These are phyloP conservation scores for Trametes polyzona DNA, from an alignment of 1,284 basidiomycete species.

Conservation along the genomic window DNA sequence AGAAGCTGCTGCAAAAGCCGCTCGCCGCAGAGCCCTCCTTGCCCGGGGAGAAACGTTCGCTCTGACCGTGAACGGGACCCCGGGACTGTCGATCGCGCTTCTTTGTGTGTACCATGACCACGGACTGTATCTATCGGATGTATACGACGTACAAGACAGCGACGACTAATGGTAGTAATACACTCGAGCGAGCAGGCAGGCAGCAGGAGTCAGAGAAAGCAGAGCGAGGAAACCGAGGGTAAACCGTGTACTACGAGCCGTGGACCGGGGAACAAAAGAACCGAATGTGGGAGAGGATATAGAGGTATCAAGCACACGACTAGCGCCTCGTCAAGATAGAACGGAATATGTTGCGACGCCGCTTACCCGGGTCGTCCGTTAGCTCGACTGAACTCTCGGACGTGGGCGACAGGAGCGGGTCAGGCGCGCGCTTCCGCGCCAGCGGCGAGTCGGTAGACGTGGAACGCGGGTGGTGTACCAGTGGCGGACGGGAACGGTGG, in stretches of 20 bases:
- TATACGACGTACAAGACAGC: constrained; percentile 31
- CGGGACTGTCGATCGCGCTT: too few relatives aligned
- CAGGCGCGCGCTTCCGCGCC: constrained; percentile 12
- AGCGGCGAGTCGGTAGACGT: constrained; percentile 32
- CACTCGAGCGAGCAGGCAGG: constrained; percentile 13
- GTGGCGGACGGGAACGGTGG: constrained; percentile 5
- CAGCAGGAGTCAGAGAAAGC: not conserved
- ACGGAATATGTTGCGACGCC: constrained; percentile 29
- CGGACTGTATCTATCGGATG: constrained; percentile 30
- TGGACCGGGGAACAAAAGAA: not conserved
- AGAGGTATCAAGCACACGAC: not conserved
- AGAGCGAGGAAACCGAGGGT: not conserved
- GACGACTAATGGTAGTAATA: constrained; percentile 30
- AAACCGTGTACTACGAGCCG: too few relatives aligned
- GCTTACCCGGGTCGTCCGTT: constrained; percentile 24
- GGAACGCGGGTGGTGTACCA: constrained; percentile 27
- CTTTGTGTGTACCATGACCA: constrained; percentile 18
- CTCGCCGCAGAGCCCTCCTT: constrained; percentile 36
- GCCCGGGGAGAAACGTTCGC: constrained; percentile 14
- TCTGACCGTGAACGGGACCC: constrained; percentile 14
- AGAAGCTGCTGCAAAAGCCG: constrained; percentile 67
- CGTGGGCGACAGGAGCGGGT: constrained; percentile 15
- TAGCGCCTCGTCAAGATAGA: constrained; percentile 29
- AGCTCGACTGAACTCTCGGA: constrained; percentile 16
- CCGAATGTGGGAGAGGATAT: not conserved